Evolutionary conservation across 2,329 filamentous ascomycete genomes (phyloP), one percentile per base, ranked within the genome.

Genomic region (Verticillium alfalfae): DNA sequence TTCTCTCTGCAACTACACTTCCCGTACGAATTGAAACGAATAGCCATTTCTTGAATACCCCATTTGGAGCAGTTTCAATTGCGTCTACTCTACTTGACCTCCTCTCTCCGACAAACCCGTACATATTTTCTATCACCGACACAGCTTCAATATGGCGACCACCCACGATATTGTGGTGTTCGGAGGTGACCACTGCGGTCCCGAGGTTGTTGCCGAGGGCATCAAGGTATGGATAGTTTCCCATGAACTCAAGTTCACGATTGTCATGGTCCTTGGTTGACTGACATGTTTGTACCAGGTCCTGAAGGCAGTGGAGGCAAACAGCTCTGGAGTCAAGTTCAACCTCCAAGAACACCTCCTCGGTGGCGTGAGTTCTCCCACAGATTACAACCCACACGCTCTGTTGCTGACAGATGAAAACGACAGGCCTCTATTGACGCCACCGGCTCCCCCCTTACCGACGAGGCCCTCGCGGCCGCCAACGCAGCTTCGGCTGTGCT

Each of bases 281-380:
- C 54, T 56, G 8, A 56, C 54, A 34, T 7, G 8, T 36, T n/a
- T 52, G 38, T 31, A 22, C 45, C 70, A 96, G 91, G 80, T 95
- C 67, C 84, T 98, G 72, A 90, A 89, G 73, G 83, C 89, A 5
- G 81, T 98, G 63, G 90, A 96, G 79, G 84, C 88, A 69, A 79
- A 81, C 68, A 88, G 86, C 72, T 85, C 88, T 67, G 83, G 90
- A 60, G 82, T 79, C 74, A 89, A 89, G 70, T 97, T 98, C 81
- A 92, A 95, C 74, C 89, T 97, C 70, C 86, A 97, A 73, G 87
- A 97, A 61, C 92, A 97, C 74, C 83, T 96, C 62, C 85, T 99
- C 62, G 93, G 95, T 71, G 94, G 95, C 71, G 94, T 96, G 86
- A 81, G 91, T 85, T 64, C 26, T 22, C 16, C 26, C 34, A 36